These are phyloP conservation scores for Calonectria fujianensis DNA, from an alignment of 2,329 filamentous ascomycete genomes.

Conservation along the genomic window DNA sequence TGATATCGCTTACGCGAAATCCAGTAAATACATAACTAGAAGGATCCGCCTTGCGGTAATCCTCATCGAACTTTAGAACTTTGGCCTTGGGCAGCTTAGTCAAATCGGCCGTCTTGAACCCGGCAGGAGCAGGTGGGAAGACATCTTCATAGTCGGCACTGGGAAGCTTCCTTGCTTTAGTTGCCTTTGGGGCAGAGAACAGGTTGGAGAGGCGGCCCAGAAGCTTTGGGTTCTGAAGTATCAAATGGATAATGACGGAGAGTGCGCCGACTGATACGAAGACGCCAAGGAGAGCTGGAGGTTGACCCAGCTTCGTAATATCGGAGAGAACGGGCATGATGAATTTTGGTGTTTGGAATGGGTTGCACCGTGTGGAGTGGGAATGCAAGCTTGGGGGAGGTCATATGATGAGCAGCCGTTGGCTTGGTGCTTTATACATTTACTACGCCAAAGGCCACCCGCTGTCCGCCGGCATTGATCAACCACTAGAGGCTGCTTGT, in stretches of 20 bases:
- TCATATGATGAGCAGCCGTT: constrained; percentile 24
- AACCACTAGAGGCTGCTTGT: background rate
- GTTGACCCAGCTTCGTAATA: constrained; percentile 18
- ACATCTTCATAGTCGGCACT: constrained; percentile 51
- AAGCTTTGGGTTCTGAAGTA: constrained; percentile 48
- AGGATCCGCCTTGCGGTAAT: constrained; percentile 59
- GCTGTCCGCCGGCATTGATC: background rate
- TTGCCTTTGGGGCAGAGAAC: constrained; percentile 35
- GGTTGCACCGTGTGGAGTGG: constrained; percentile 1
- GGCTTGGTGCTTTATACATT: constrained; percentile 22
- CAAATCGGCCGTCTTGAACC: constrained; percentile 35
- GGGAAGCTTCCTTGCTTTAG: constrained; percentile 43
- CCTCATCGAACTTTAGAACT: constrained; percentile 58
- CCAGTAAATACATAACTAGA: constrained; percentile 77
- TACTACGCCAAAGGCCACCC: background rate
- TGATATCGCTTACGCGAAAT: constrained; percentile 82
- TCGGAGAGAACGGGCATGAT: constrained; percentile 32
- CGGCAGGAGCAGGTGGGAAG: constrained; percentile 50
- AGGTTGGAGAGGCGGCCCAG: constrained; percentile 33
- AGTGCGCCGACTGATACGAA: constrained; percentile 32
- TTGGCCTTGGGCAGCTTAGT: constrained; percentile 42
- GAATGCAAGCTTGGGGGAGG: background rate
- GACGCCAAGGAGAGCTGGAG: constrained; percentile 27
- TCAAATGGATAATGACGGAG: constrained; percentile 41
- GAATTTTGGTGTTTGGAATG: background rate